Evolutionary conservation across 1,284 basidiomycete species (phyloP).

Genomic region (Ustilago sp.): DNA sequence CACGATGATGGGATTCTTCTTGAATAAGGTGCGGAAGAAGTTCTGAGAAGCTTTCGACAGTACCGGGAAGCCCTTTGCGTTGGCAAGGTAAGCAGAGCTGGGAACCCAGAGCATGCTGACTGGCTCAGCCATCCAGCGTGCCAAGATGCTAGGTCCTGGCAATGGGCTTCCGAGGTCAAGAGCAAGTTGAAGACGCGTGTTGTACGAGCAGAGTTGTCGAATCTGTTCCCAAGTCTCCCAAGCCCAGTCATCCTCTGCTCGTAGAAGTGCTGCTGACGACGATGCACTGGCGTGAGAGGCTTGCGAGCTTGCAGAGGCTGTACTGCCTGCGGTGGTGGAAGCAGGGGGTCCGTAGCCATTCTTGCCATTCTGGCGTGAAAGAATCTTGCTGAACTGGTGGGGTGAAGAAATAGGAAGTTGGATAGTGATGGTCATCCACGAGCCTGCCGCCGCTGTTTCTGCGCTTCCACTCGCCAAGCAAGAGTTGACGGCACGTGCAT

Average conservation of each 20-base stretch:
- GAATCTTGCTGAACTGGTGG: conserved; percentile 50
- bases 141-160: conserved; percentile 73
- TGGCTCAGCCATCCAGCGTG: conserved; percentile 92
- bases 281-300: conserved; percentile 41
- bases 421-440: conserved; percentile 62
- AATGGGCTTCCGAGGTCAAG: conserved; percentile 89
- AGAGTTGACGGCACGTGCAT: conserved; percentile 81
- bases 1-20: conserved; percentile 50
- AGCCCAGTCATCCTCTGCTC: conserved; percentile 72
- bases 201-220: conserved; percentile 87
- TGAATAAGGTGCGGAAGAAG: conserved; percentile 55
- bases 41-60: conserved; percentile 78
- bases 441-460: conserved; percentile 53
- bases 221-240: conserved; percentile 99
- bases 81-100: conserved; percentile 90
- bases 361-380: conserved; percentile 46
- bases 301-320: conserved; percentile 39
- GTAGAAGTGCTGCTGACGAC: conserved; percentile 76
- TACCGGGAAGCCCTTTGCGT: conserved; percentile 96
- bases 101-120: conserved; percentile 88
- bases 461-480: conserved; percentile 53
- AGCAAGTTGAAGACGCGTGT: conserved; percentile 79
- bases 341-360: conserved; percentile 31
- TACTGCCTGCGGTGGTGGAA: conserved; percentile 39
- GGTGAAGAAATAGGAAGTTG: conserved; percentile 65